These are phyloP conservation scores for Crithidia thermophila DNA, from an alignment of 208 protist genomes.

Conservation along the genomic window DNA sequence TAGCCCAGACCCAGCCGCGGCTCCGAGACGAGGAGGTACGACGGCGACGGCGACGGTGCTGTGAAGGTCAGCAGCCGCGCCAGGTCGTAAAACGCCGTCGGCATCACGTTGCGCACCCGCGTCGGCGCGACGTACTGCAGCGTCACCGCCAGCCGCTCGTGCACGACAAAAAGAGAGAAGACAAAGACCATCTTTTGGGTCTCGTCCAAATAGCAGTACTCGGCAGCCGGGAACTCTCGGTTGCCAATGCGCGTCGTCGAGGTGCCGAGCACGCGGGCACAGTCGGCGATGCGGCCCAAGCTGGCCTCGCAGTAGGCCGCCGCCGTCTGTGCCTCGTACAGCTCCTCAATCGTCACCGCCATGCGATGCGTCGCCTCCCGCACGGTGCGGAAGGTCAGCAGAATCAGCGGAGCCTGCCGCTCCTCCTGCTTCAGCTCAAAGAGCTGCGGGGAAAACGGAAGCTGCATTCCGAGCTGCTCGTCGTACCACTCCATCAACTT, in stretches of 20 bases:
- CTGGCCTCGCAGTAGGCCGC: slow-evolving; percentile 70
- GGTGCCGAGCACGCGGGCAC: slow-evolving; percentile 54
- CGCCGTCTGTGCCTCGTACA: slow-evolving; percentile 34
- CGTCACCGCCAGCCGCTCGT: slow-evolving; percentile 69
- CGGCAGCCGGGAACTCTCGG: slow-evolving; percentile 52
- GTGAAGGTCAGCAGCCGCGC: slow-evolving; percentile 66
- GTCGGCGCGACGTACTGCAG: slow-evolving; percentile 77
- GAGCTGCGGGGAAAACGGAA: slow-evolving; percentile 74
- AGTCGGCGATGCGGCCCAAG: slow-evolving; percentile 61
- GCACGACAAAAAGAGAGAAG: slow-evolving; percentile 74
- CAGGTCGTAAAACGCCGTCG: slow-evolving; percentile 77
- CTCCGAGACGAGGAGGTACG: slow-evolving; percentile 83
- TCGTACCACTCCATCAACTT: slow-evolving; percentile 83
- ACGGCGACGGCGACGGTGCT: slow-evolving; percentile 61
- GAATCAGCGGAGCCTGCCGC: slow-evolving; percentile 79
- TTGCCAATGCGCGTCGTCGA: slow-evolving; percentile 64
- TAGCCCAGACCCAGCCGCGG: slow-evolving; percentile 82
- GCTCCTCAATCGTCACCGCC: slow-evolving; percentile 72
- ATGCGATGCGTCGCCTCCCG: slow-evolving; percentile 68
- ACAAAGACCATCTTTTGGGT: slow-evolving; percentile 47
- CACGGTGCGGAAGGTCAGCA: slow-evolving; percentile 69
- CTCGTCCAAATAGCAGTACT: slow-evolving; percentile 88
- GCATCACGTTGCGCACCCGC: slow-evolving; percentile 64
- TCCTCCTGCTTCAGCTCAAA: slow-evolving; percentile 77
- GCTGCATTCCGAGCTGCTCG: slow-evolving; percentile 61